Base-by-base conservation (phyloP, 192 early-diverging fungal species). In the Backusella circina region DNA sequence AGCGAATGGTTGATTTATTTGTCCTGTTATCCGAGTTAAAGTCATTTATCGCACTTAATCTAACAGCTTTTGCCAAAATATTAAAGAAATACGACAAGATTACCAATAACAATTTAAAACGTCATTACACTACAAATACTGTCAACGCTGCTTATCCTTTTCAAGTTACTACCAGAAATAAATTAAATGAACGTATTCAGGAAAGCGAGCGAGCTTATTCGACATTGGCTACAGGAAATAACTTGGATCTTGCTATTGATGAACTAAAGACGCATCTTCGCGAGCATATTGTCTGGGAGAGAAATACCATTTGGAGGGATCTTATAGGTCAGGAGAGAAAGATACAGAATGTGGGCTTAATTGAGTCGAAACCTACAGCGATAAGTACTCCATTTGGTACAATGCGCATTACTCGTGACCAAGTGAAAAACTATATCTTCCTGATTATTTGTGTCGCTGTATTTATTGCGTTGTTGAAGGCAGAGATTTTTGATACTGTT, bases 61-160 rank as follows among this genome's bases (percentile, higher is more conserved):
- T 90, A 77, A 97, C 95, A 0, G 97, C 95, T 16, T 99, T 97
- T 80, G 84, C 87, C 83, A 99, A 99, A 82, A 96, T 97, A 79
- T 81, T 97, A 26, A 99, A 99, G 85, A 99, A 99, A 85, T 97
- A 93, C 77, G 97, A 98, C 82, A 98, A 98, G 80, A 93, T 98
- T 33, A 95, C 93, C 10, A 85, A 88, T 36, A 85, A 69, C 65
- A 86, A 89, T 21, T 84, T 95, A 39, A 95, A 93, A 70, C 80
- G 84, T 30, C 70, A 82, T 32, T 98, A 94, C 75, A 89, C 95
- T 78, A 80, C 79, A 37, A 78, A 87, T 65, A 79, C 85, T 8
- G 91, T 97, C 12, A 84, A 88, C 18, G 73, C 80, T 6, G 80
- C 90, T 0, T 91, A 93, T 76, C 90, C 93, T 26, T 97, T 95